Evolutionary conservation across 2,329 filamentous ascomycete species (phyloP).

Genomic region (Trichoderma breve): DNA sequence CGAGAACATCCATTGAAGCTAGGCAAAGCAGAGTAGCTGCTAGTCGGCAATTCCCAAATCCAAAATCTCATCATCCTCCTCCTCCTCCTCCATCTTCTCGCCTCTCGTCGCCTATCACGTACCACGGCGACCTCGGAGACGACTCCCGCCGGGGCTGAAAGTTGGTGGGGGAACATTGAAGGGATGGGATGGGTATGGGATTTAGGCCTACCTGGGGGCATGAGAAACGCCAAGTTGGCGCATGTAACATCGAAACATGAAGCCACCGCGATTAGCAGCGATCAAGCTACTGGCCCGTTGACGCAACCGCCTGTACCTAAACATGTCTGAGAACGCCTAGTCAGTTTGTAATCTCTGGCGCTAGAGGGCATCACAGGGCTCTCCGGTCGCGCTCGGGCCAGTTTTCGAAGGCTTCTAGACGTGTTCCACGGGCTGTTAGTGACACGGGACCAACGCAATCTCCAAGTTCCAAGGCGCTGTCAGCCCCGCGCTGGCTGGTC

Average conservation of each 20-base stretch:
- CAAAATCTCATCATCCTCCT: not conserved
- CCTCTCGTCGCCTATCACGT: not conserved
- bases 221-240: not conserved
- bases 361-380: not conserved
- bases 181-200: not conserved
- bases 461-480: not conserved
- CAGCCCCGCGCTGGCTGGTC: not conserved
- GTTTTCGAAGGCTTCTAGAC: slow-evolving; percentile 9
- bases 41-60: not conserved
- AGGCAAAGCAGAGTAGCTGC: not conserved
- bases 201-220: not conserved
- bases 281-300: not conserved
- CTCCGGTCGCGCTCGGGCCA: slow-evolving; percentile 3
- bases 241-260: not conserved
- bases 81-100: not conserved
- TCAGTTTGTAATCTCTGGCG: not conserved
- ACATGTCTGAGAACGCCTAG: slow-evolving; percentile 1
- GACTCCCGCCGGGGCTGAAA: not conserved
- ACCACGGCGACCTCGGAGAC: not conserved
- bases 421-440: slow-evolving; percentile 1
- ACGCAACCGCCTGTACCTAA: not conserved
- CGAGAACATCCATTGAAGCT: not conserved
- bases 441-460: not conserved
- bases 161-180: not conserved
- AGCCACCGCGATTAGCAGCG: not conserved